These are phyloP conservation scores for Yarrowia divulgata DNA, from an alignment of 805 yeast species.

Conservation along the genomic window DNA sequence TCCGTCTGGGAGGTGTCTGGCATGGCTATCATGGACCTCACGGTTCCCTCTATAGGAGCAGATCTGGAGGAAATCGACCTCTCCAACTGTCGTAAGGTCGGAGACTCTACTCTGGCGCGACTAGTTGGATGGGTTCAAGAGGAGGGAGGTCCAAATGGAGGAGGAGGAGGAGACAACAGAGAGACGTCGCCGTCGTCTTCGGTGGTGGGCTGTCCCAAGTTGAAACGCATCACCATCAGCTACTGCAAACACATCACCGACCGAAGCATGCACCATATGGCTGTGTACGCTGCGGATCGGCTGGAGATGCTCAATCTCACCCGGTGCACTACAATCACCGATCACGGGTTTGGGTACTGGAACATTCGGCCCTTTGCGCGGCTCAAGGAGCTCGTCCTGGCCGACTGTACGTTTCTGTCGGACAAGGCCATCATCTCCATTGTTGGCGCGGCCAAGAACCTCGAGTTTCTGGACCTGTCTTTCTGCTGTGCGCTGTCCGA, in stretches of 20 bases:
- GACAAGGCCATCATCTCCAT: constrained; percentile 69
- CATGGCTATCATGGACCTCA: constrained; percentile 81
- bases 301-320: constrained; percentile 67
- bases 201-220: constrained; percentile 64
- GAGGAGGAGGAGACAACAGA: neutral
- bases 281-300: constrained; percentile 63
- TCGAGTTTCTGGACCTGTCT: constrained; percentile 65
- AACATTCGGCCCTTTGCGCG: constrained; percentile 60
- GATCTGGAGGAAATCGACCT: constrained; percentile 67
- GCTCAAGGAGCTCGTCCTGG: constrained; percentile 60
- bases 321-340: constrained; percentile 80
- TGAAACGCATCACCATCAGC: constrained; percentile 64
- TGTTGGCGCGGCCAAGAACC: constrained; percentile 65
- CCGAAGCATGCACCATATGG: constrained; percentile 66
- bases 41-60: constrained; percentile 69
- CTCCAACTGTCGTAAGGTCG: constrained; percentile 74
- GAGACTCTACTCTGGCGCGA: constrained; percentile 73
- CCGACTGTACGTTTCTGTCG: constrained; percentile 77
- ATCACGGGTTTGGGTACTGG: constrained; percentile 75
- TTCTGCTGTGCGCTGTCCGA: constrained; percentile 81
- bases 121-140: constrained; percentile 62
- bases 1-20: constrained; percentile 81
- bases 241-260: constrained; percentile 81
- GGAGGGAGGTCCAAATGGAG: neutral
- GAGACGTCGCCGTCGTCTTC: constrained; percentile 41